Percentiles rank a stretch among this genome's conserved stretches.
Conservation (phyloP, 176 grass and related monocot species). For the Calamus simplicifolius region DNA sequence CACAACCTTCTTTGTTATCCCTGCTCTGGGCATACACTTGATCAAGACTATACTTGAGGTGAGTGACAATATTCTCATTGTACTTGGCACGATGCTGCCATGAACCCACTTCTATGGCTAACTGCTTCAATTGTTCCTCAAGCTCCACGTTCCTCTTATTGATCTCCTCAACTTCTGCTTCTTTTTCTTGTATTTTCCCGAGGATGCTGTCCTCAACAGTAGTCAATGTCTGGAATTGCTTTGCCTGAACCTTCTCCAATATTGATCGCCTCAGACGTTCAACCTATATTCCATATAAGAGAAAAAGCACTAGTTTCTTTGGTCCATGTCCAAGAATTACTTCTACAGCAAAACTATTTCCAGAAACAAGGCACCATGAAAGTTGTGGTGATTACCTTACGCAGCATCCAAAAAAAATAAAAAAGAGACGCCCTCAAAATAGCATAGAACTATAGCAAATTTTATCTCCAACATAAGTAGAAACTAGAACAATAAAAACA, state of each 20-base stretch:
- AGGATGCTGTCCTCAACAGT: constrained; percentile 86
- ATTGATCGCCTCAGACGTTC: constrained; percentile 85
- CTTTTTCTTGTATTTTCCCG: constrained; percentile 80
- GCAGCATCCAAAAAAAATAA: too few relatives aligned
- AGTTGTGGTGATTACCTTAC: too few relatives aligned
- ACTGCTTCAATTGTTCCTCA: constrained; percentile 84
- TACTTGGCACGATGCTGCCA: constrained; percentile 98
- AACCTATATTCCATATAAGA: constrained; percentile 28
- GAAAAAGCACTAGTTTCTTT: too few relatives aligned
- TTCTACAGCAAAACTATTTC: too few relatives aligned
- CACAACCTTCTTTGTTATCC: constrained; percentile 95
- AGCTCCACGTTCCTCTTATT: constrained; percentile 84
- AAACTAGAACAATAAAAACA: too few relatives aligned
- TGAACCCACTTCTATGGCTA: constrained; percentile 63
- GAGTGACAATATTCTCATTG: constrained; percentile 87
- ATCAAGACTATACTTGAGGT: constrained; percentile 90
- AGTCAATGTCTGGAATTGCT: constrained; percentile 78
- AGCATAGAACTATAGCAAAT: too few relatives aligned
- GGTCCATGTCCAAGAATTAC: too few relatives aligned
- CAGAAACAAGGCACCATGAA: too few relatives aligned
- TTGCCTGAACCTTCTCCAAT: constrained; percentile 85
- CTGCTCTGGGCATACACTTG: constrained; percentile 86
- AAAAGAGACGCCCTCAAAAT: too few relatives aligned
- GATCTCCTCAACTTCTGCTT: constrained; percentile 70
- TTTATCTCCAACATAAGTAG: too few relatives aligned